Conservation (phyloP, 2,329 filamentous ascomycete species). For the Ophiocordyceps camponoti-saundersi region DNA sequence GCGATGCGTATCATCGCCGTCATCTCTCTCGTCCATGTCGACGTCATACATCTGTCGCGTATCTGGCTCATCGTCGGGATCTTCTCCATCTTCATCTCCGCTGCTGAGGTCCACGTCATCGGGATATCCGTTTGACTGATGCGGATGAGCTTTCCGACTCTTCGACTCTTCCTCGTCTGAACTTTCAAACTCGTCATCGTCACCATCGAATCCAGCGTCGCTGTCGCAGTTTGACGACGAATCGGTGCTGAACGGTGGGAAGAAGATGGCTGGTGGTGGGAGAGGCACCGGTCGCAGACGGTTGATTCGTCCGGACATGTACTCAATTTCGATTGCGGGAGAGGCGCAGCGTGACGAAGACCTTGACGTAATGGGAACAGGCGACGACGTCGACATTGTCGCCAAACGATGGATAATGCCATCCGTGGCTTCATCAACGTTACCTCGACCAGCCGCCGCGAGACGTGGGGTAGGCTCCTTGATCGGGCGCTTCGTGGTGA, state of each 20-base stretch:
- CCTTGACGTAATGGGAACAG: conserved; percentile 5
- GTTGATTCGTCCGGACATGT: conserved; percentile 23
- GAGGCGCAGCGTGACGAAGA: background rate
- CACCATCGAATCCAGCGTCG: conserved; percentile 9
- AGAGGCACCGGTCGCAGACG: conserved; percentile 28
- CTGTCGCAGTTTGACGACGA: conserved; percentile 17
- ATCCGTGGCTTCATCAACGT: conserved; percentile 17
- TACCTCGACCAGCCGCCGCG: background rate
- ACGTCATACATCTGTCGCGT: conserved; percentile 14
- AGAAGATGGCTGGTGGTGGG: conserved; percentile 35
- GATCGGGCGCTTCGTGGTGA: conserved; percentile 29
- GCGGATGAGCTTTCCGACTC: conserved; percentile 17
- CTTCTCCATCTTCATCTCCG: conserved; percentile 22
- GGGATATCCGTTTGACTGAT: conserved; percentile 23
- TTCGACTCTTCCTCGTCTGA: conserved; percentile 12
- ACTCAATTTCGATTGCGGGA: conserved; percentile 23
- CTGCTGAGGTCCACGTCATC: conserved; percentile 22
- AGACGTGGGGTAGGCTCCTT: conserved; percentile 4
- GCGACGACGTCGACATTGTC: conserved; percentile 22
- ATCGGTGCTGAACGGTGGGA: conserved; percentile 27
- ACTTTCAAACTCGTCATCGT: conserved; percentile 12
- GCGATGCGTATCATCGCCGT: conserved; percentile 2
- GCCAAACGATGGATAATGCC: conserved; percentile 24
- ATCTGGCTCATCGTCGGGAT: conserved; percentile 17
- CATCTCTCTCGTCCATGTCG: background rate